Evolutionary conservation across 108 stramenopile species (phyloP), one percentile per base, ranked within the genome.

Genomic region (Aurantiochytrium sp.): DNA sequence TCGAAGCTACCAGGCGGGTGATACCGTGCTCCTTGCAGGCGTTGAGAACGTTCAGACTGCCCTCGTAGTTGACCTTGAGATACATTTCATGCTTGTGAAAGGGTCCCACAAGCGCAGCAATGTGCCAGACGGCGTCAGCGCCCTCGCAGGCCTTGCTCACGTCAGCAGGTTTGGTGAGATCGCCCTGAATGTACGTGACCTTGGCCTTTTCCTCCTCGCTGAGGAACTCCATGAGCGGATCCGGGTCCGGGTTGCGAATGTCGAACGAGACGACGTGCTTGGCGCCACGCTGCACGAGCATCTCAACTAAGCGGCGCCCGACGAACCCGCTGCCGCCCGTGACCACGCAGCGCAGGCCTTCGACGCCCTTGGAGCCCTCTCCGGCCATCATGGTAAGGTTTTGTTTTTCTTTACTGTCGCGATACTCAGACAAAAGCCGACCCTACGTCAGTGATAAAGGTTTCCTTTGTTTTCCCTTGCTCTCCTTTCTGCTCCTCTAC

Each of bases 61-160:
- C 91, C 89, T 91, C 91, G 29, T 76, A 89, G 49, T 89, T 60
- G 59, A 91, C 59, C 58, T 60, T 64, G 49, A 45, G 51, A 47
- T 91, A 99, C 43, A 93, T 90, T 25, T 95, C 91, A 29, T 89
- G 88, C 12, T 93, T 91, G 90, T 97, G 96, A 89, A 97, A 98
- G 60, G 98, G 98, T 10, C 98, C 98, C 47, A 99, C 98, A 87
- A 97, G 93, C 5, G 98, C 98, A n/a, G 96, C 98, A 90, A 97
- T 97, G 92, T 99, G 98, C 93, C 93, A 99, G 6, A 97, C 96
- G 88, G 95, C 92, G 88, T 97, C 97, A 12, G 96, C 92, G 8
- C 96, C 93, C 3, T 93, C 47, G 60, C 96, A 95, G 19, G 96
- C 97, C 69, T 95, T 93, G 73, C 92, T 43, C 23, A 97, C 97